Evolutionary conservation across 257 asterid species (phyloP).

Genomic region (Solanum chiquidenum): DNA sequence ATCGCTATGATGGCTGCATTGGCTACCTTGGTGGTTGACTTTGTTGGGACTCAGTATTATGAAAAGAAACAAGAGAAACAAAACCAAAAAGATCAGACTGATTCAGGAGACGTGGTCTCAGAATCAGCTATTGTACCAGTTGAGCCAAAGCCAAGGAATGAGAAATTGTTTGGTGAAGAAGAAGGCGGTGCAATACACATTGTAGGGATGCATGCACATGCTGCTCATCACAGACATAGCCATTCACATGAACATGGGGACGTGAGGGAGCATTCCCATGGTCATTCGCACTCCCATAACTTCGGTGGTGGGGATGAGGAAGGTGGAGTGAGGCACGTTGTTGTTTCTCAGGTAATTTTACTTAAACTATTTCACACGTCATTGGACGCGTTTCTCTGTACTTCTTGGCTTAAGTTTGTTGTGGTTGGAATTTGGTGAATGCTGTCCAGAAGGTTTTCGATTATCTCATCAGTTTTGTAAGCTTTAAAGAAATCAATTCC

Average conservation of each 20-base stretch:
- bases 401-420: not conserved
- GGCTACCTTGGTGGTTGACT: conserved; percentile 74
- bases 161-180: conserved; percentile 70
- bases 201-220: conserved; percentile 87
- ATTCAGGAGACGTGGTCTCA: conserved; percentile 24
- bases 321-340: conserved; percentile 50
- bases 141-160: conserved; percentile 22
- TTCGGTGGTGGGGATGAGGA: conserved; percentile 47
- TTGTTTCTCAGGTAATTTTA: conserved; percentile 73
- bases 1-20: conserved; percentile 94
- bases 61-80: conserved; percentile 67
- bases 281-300: conserved; percentile 50
- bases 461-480: not conserved
- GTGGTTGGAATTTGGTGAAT: not conserved
- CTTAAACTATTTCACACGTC: not conserved
- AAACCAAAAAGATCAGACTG: conserved; percentile 17
- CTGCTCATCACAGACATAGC: conserved; percentile 77
- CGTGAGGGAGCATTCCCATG: conserved; percentile 26
- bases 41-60: conserved; percentile 85
- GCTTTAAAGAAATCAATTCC: not conserved
- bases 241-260: conserved; percentile 55
- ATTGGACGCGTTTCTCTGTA: not conserved
- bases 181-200: conserved; percentile 84
- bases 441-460: not conserved
- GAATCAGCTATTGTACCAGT: conserved; percentile 52